A percentile compares a stretch with the other conserved stretches of the same genome.
Evolutionary conservation across 805 yeast genomes (phyloP).

Genomic region (Candida jianshihensis): DNA sequence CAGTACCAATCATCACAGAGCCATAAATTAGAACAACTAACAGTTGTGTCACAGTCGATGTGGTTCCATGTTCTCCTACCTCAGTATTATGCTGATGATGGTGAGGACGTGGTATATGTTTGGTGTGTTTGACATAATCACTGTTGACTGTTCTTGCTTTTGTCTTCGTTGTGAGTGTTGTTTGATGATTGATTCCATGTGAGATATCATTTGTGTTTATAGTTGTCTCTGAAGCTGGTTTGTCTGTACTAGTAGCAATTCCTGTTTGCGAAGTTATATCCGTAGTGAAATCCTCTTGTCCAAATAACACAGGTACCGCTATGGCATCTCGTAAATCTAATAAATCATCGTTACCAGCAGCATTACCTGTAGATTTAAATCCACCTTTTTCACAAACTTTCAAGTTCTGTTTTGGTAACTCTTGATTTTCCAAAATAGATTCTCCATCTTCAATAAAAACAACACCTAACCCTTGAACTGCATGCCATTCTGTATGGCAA

Average conservation of each 20-base stretch:
- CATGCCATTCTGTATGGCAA: constrained; percentile 79
- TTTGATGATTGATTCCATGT: too few species aligned
- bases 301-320: not conserved
- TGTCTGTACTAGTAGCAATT: not conserved
- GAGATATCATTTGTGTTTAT: too few species aligned
- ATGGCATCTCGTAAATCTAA: constrained; percentile 43
- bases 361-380: constrained; percentile 53
- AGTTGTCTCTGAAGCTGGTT: too few species aligned
- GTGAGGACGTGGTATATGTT: not conserved
- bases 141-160: too few species aligned
- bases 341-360: constrained; percentile 58
- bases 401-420: constrained; percentile 38
- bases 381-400: constrained; percentile 41
- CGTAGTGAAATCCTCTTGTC: not conserved
- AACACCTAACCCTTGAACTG: constrained; percentile 72
- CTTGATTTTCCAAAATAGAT: constrained; percentile 33
- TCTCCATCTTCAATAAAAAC: constrained; percentile 67
- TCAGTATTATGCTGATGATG: too few species aligned
- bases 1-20: not conserved
- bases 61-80: too few species aligned
- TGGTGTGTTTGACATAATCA: too few species aligned
- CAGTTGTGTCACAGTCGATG: not conserved
- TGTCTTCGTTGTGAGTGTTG: too few species aligned
- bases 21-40: not conserved
- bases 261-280: not conserved